Percentiles rank a stretch among this genome's conserved stretches.
Conservation (phyloP, 768 basidiomycete species). For the Aureoboletus auriporus region DNA sequence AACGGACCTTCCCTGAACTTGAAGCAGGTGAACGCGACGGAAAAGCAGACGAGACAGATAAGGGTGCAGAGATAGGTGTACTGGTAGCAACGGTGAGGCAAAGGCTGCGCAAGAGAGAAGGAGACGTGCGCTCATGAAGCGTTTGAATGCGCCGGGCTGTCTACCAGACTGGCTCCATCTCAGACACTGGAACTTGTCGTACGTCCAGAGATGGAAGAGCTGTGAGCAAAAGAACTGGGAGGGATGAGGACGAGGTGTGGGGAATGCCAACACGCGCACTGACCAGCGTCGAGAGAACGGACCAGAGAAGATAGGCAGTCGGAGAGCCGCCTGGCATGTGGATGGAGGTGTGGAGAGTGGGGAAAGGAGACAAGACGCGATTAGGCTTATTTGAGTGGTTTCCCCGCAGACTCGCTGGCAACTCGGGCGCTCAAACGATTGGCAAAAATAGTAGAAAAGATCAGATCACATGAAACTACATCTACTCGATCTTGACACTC, state of each 20-base stretch:
- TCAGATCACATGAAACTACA: neutral
- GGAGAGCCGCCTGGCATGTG: slow-evolving; percentile 73
- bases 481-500: slow-evolving; percentile 31
- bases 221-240: slow-evolving; percentile 64
- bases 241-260: slow-evolving; percentile 1
- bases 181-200: slow-evolving; percentile 73
- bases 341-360: slow-evolving; percentile 27
- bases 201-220: slow-evolving; percentile 73
- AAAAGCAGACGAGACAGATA: slow-evolving; percentile 61
- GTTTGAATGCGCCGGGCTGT: slow-evolving; percentile 81
- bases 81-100: slow-evolving; percentile 33
- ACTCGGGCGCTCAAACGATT: neutral
- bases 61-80: slow-evolving; percentile 79
- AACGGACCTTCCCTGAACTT: slow-evolving; percentile 71
- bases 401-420: slow-evolving; percentile 20
- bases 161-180: slow-evolving; percentile 65
- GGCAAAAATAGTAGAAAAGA: too few species aligned
- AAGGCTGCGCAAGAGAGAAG: neutral
- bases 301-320: slow-evolving; percentile 73
- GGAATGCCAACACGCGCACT: slow-evolving; percentile 23
- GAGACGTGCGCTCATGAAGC: slow-evolving; percentile 80
- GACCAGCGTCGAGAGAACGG: slow-evolving; percentile 62
- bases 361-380: slow-evolving; percentile 5
- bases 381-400: slow-evolving; percentile 11
- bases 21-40: slow-evolving; percentile 54